Evolutionary conservation across 2,329 filamentous ascomycete species (phyloP).

Genomic region (Hypoxylon sp.): DNA sequence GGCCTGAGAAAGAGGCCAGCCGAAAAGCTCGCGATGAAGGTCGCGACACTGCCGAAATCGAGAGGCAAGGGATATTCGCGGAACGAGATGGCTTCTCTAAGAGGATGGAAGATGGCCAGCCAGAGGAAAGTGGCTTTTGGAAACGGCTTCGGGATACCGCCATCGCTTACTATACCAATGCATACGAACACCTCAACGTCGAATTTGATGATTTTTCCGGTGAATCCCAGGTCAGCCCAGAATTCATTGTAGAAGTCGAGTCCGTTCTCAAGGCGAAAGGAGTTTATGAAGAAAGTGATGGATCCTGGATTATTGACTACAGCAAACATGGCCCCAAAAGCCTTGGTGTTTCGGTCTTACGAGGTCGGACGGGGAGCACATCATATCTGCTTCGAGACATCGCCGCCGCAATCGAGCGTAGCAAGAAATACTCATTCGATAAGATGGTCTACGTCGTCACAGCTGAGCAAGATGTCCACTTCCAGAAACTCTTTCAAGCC

Average conservation of each 20-base stretch:
- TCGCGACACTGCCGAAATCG: slow-evolving; percentile 57
- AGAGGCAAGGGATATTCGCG: slow-evolving; percentile 59
- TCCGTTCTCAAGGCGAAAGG: slow-evolving; percentile 70
- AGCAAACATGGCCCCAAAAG: slow-evolving; percentile 77
- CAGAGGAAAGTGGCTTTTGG: slow-evolving; percentile 67
- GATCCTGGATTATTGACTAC: slow-evolving; percentile 78
- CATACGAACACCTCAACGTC: slow-evolving; percentile 69
- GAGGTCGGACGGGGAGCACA: slow-evolving; percentile 74
- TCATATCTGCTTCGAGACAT: slow-evolving; percentile 80
- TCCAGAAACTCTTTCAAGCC: slow-evolving; percentile 54
- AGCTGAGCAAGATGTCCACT: slow-evolving; percentile 56
- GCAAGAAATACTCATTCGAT: slow-evolving; percentile 62
- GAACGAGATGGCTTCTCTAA: slow-evolving; percentile 71
- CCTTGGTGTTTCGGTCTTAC: slow-evolving; percentile 75
- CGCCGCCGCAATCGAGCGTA: slow-evolving; percentile 74
- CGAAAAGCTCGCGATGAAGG: slow-evolving; percentile 62
- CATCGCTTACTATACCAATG: slow-evolving; percentile 67
- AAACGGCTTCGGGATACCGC: slow-evolving; percentile 67
- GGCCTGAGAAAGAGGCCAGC: slow-evolving; percentile 69
- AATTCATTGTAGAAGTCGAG: slow-evolving; percentile 68
- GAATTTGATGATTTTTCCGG: slow-evolving; percentile 74
- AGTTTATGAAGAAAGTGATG: slow-evolving; percentile 71
- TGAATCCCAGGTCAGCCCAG: slow-evolving; percentile 72
- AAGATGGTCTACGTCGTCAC: slow-evolving; percentile 60
- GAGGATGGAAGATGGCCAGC: slow-evolving; percentile 70